phyloP scores from a whole-genome alignment of 2,329 filamentous ascomycete species.

The Ascochyta fabae region DNA sequence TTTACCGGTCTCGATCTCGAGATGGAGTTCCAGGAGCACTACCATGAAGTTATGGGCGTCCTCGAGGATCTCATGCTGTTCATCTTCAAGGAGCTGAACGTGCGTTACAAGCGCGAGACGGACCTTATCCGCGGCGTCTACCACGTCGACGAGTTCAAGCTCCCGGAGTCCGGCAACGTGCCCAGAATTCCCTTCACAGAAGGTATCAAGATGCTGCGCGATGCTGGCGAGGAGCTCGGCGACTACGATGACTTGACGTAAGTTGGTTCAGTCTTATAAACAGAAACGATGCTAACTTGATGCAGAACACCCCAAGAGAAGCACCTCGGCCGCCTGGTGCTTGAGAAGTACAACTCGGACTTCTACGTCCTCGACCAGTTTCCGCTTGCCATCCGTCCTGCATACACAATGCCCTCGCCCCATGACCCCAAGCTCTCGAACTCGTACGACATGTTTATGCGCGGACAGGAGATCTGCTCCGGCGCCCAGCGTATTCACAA shows the following conservation, averaged over 20 bases:
- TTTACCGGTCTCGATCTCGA: slow-evolving; percentile 90
- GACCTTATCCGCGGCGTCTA: slow-evolving; percentile 74
- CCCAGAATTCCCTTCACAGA: slow-evolving; percentile 79
- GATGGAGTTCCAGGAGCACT: slow-evolving; percentile 83
- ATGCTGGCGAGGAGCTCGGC: slow-evolving; percentile 75
- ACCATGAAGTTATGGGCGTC: slow-evolving; percentile 75
- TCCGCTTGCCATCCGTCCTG: slow-evolving; percentile 84
- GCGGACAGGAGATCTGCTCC: slow-evolving; percentile 72
- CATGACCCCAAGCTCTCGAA: slow-evolving; percentile 59
- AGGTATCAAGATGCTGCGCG: slow-evolving; percentile 76
- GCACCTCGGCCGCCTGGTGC: slow-evolving; percentile 84
- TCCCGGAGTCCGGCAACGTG: slow-evolving; percentile 76
- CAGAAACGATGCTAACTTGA: neutral
- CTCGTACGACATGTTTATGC: slow-evolving; percentile 75
- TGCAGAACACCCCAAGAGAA: slow-evolving; percentile 77
- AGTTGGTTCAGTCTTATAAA: slow-evolving; percentile 2
- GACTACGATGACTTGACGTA: slow-evolving; percentile 78
- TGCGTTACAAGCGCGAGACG: slow-evolving; percentile 73
- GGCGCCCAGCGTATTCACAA: slow-evolving; percentile 72
- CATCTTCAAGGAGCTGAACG: slow-evolving; percentile 78
- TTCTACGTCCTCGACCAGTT: slow-evolving; percentile 98
- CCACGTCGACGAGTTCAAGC: slow-evolving; percentile 77
- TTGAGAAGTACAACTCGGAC: slow-evolving; percentile 89
- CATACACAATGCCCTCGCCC: slow-evolving; percentile 81
- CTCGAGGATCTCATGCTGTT: slow-evolving; percentile 76